phyloP scores from a whole-genome alignment of 805 yeast genomes.

The Zygoascus bituminiphila region DNA sequence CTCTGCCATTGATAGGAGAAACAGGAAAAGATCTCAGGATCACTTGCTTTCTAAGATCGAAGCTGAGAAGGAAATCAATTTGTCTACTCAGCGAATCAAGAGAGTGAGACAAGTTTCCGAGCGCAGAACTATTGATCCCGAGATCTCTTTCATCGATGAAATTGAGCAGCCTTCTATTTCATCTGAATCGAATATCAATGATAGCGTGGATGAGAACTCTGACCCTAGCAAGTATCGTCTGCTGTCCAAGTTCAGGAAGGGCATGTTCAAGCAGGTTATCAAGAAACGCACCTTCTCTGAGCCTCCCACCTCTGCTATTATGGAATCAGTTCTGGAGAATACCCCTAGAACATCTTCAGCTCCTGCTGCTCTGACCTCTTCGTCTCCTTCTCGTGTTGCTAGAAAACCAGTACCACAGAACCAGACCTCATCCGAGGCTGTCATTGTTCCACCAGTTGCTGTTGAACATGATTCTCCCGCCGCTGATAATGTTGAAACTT shows the following conservation, averaged over 20 bases:
- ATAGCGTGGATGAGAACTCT: not conserved
- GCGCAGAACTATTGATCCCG: not conserved
- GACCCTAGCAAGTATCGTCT: not conserved
- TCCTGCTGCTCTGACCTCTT: too few species aligned
- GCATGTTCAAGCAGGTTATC: not conserved
- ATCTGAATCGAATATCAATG: not conserved
- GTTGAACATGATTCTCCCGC: not conserved
- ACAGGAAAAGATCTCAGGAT: not conserved
- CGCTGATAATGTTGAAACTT: not conserved
- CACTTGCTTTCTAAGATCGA: not conserved
- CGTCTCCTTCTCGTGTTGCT: too few species aligned
- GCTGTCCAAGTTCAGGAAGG: not conserved
- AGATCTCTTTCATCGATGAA: too few species aligned
- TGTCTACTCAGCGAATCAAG: not conserved
- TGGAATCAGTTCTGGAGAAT: not conserved
- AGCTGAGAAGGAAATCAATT: not conserved
- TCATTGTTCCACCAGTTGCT: not conserved
- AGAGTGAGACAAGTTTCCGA: not conserved
- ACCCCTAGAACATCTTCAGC: not conserved
- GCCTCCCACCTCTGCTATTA: not conserved
- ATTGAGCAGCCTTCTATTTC: not conserved
- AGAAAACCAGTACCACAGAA: too few species aligned
- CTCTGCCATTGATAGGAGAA: not conserved
- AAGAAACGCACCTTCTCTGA: not conserved
- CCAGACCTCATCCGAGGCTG: too few species aligned